Base-by-base conservation (phyloP, 2,329 filamentous ascomycete genomes). In the Colletotrichum lupini region DNA sequence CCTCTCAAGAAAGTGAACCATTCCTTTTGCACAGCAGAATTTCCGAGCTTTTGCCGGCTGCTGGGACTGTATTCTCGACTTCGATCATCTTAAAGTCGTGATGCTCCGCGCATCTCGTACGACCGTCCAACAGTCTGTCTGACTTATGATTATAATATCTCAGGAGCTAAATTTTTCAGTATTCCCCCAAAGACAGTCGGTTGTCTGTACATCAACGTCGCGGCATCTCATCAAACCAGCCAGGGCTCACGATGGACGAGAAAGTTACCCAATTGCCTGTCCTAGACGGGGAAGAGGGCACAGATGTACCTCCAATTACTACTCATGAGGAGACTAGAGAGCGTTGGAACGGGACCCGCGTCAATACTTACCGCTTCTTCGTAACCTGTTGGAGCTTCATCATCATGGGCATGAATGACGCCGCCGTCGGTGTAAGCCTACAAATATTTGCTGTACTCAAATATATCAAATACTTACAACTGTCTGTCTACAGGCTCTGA, bases 371-470 rank as follows among this genome's bases (percentile, higher is more conserved):
- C 76, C 88, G 91, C 52, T 89, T 90, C 58, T 80, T 89, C 46
- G 85, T 89, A 0, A 87, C 90, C 3, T 90, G 92, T 76, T 90
- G 88, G 81, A 87, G 87, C 5, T 90, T 94, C 75, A 82, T 91
- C 24, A 84, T 93, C 37, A 89, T 93, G 84, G 92, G 92, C 7
- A 87, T 92, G 83, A 93, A 92, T 77, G 92, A 94, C 81, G 92
- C 88, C 11, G 89, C 89, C 28, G 86, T 90, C 57, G 92, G 92
- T 55, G 90, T 90, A 83, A 79, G 86, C 85, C 28, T 26, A 37
- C n/a, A 4, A 37, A 11, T 61, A 11, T 52, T 5, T 30, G 26
- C 42, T 8, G n/a, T 5, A 22, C 19, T 49, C 42, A 49, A 9
- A n/a, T n/a, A 8, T 49, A 9, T 57, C 5, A 22, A 19, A 58